These are phyloP conservation scores for Solanum microdontum DNA, from an alignment of 257 asterid genomes.

Conservation along the genomic window DNA sequence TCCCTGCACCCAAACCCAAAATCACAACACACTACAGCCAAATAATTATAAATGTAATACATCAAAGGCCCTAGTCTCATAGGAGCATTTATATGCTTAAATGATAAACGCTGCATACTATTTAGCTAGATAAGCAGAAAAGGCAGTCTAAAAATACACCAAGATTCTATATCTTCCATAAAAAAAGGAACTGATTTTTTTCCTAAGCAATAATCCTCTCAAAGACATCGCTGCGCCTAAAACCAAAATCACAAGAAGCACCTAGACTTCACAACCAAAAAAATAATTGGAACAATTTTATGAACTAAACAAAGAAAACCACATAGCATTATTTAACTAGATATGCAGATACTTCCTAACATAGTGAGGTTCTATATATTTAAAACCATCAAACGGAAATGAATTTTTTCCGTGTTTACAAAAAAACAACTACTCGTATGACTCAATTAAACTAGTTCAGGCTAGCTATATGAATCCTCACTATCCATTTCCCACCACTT, in stretches of 20 bases:
- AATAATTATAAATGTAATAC: background rate
- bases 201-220: background rate
- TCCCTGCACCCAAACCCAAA: slow-evolving; percentile 48
- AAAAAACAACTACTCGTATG: background rate
- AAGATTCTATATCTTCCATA: background rate
- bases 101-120: background rate
- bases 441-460: background rate
- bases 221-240: background rate
- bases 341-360: background rate
- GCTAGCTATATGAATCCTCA: background rate
- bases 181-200: background rate
- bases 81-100: background rate
- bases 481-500: background rate
- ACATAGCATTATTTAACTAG: background rate
- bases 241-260: background rate
- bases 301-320: background rate
- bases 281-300: background rate
- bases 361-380: background rate
- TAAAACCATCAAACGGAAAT: background rate
- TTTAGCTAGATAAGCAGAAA: background rate
- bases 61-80: background rate
- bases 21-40: background rate
- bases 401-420: background rate
- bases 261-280: background rate
- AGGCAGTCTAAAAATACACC: background rate